Evolutionary conservation across 345 rosid species (phyloP), one percentile per base, ranked within the genome.

Genomic region (Passiflora organensis): DNA sequence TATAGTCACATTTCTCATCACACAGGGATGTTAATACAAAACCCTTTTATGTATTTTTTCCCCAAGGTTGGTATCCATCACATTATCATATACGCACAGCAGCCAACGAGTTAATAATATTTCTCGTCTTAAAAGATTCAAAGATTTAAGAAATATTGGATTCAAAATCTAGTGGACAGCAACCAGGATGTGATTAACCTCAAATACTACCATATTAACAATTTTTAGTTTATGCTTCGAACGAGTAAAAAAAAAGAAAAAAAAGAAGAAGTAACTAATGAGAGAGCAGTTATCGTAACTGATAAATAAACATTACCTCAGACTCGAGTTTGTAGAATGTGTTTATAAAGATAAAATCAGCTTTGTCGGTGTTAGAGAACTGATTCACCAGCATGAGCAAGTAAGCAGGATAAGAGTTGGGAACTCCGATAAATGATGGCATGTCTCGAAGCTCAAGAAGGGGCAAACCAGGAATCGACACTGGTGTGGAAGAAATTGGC

Each of bases 401-500:
- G 51, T 67, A 42, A 9, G 72, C 72, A 14, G 66, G 72, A 56
- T 67, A 67, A 0, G 61, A 18, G 2, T 24, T 53, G 0, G 72
- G 66, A 13, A 39, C 41, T 13, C 11, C 37, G 1, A 68, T 28
- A 12, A 68, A 68, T 0, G 66, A 42, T 18, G 72, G 72, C 63
- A 61, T 16, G 22, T 68, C 72, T 13, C 48, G 28, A 16, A 34
- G 23, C 53, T 68, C 62, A 14, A 68, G 48, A 23, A 22, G 4
- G 13, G 72, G 66, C 48, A 55, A 51, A 1, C 72, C 72, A 0
- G 64, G 70, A 4, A 82, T 19, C 11, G 19, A 4, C 6, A 82
- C 64, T 0, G 80, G 74, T 17, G 45, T 6, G 0, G 66, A 65
- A 19, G 66, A 6, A 20, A 78, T 36, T 5, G 94, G 89, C 51